Conservation (phyloP, 306 rosid species). For the Dalbergia cultrata region DNA sequence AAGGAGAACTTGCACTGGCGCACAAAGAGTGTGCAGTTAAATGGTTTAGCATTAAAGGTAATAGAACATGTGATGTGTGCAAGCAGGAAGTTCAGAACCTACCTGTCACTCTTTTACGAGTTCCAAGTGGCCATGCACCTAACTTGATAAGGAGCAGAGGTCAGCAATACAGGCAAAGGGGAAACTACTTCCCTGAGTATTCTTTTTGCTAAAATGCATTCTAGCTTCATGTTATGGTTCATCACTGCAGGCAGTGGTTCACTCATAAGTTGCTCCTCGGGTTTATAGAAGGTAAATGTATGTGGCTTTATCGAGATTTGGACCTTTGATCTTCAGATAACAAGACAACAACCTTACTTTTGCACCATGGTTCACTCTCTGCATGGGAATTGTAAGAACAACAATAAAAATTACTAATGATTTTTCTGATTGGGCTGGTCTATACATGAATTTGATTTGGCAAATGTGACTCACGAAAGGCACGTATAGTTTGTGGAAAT, state of each 20-base stretch:
- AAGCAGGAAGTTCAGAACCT: constrained; percentile 72
- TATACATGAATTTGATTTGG: not conserved
- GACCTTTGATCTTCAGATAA: no score
- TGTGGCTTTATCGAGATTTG: no score
- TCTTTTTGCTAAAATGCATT: not conserved
- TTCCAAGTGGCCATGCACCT: constrained; percentile 31
- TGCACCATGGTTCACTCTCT: no score
- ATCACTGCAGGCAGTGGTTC: not conserved
- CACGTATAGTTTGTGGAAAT: not conserved
- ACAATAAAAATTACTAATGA: not conserved
- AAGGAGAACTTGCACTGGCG: constrained; percentile 83
- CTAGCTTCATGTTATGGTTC: not conserved
- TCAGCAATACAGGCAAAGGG: constrained; percentile 62
- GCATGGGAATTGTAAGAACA: no score
- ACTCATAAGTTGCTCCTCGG: not conserved
- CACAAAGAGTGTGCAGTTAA: constrained; percentile 76
- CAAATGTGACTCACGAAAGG: not conserved
- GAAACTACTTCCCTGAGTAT: constrained; percentile 9
- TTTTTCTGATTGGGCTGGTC: not conserved
- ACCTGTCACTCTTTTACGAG: constrained; percentile 64
- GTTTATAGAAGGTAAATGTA: no score
- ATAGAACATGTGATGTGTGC: constrained; percentile 78
- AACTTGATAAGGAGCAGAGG: constrained; percentile 49
- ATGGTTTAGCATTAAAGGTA: constrained; percentile 84
- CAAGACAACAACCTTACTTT: no score